Conservation (phyloP, 2,329 filamentous ascomycete genomes). For the Penicillium sumatraense region DNA sequence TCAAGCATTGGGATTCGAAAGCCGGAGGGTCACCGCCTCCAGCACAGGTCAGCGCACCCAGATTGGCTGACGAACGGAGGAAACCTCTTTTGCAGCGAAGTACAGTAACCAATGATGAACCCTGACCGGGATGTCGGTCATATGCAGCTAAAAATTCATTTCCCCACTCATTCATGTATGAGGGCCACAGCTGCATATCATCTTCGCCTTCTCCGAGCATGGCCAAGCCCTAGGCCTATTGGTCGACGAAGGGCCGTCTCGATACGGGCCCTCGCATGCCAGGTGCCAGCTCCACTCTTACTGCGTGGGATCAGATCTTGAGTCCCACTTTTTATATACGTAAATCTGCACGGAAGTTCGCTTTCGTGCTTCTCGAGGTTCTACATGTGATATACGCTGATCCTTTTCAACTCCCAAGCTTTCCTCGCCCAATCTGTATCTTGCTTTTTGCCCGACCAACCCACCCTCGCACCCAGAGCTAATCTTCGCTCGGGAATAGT, state of each 20-base stretch:
- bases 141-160: conserved; percentile 35
- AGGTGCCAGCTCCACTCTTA: conserved; percentile 21
- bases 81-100: conserved; percentile 30
- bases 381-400: not conserved
- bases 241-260: conserved; percentile 12
- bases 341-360: conserved; percentile 6
- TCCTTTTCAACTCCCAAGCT: not conserved
- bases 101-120: conserved; percentile 30
- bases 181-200: conserved; percentile 19
- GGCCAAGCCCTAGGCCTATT: conserved; percentile 15
- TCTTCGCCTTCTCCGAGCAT: conserved; percentile 13
- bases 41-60: conserved; percentile 15
- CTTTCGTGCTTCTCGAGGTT: not conserved
- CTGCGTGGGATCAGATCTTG: conserved; percentile 9
- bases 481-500: too few relatives aligned
- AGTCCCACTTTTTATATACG: conserved; percentile 9
- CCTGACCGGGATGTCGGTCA: conserved; percentile 23
- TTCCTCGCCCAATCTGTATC: not conserved
- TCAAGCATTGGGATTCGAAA: conserved; percentile 28
- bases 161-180: conserved; percentile 21
- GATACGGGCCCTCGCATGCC: conserved; percentile 29
- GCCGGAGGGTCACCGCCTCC: conserved; percentile 27
- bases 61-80: conserved; percentile 32
- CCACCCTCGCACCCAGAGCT: not conserved
- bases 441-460: not conserved